These are phyloP conservation scores for Spathaspora sp. DNA, from an alignment of 805 yeast species.

Conservation along the genomic window DNA sequence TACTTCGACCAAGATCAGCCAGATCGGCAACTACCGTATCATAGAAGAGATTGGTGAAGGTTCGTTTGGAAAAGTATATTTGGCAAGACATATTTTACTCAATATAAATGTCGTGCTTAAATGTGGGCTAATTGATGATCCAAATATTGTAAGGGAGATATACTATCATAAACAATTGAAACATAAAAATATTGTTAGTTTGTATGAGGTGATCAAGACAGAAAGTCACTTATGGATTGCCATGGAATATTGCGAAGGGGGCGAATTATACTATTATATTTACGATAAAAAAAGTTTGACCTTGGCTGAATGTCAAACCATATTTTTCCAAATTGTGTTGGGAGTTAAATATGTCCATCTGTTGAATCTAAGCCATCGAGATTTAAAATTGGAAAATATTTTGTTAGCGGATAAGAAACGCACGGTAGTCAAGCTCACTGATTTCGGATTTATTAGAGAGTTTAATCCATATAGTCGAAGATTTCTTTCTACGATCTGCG, in stretches of 20 bases:
- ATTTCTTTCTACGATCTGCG: slow-evolving; percentile 79
- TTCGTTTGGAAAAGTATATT: slow-evolving; percentile 85
- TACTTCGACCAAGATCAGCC: slow-evolving; percentile 47
- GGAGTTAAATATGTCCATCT: slow-evolving; percentile 74
- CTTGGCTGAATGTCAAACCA: slow-evolving; percentile 43
- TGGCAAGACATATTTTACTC: slow-evolving; percentile 76
- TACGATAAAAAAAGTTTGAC: slow-evolving; percentile 50
- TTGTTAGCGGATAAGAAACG: slow-evolving; percentile 50
- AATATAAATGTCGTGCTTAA: slow-evolving; percentile 77
- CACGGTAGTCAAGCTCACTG: slow-evolving; percentile 71
- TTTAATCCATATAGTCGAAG: slow-evolving; percentile 41
- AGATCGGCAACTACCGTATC: slow-evolving; percentile 79
- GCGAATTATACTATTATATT: slow-evolving; percentile 68
- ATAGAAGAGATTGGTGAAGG: slow-evolving; percentile 83
- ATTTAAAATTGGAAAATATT: slow-evolving; percentile 78
- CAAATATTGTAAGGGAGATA: slow-evolving; percentile 85
- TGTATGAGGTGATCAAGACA: slow-evolving; percentile 82
- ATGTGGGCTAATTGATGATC: slow-evolving; percentile 72
- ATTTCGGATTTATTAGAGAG: slow-evolving; percentile 92
- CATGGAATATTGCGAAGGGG: slow-evolving; percentile 83
- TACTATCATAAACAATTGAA: slow-evolving; percentile 81
- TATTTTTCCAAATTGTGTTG: slow-evolving; percentile 64
- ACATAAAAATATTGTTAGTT: slow-evolving; percentile 78
- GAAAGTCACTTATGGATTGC: slow-evolving; percentile 83
- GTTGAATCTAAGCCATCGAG: slow-evolving; percentile 78